Conservation (phyloP, 1,284 basidiomycete species). For the Fistulinella cinereoalba region DNA sequence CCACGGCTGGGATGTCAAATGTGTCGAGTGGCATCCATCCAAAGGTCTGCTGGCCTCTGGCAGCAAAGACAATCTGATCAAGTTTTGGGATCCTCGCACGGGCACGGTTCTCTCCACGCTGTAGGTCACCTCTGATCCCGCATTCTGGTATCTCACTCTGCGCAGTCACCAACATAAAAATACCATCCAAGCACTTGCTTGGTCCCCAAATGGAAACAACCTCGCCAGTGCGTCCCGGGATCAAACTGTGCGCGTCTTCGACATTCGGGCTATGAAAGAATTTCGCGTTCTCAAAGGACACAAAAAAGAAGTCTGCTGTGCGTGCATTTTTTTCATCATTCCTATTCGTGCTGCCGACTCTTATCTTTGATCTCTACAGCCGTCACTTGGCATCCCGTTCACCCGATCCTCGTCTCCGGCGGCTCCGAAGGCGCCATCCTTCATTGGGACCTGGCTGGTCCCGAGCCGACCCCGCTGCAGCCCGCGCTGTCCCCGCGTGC, state of each 20-base stretch:
- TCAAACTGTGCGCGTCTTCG: constrained; percentile 94
- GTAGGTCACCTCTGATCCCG: constrained; percentile 42
- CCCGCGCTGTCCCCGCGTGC: constrained; percentile 63
- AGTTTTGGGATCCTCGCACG: constrained; percentile 97
- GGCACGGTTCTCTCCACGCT: constrained; percentile 84
- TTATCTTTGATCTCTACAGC: constrained; percentile 46
- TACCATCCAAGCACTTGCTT: constrained; percentile 88
- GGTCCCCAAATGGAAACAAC: constrained; percentile 92
- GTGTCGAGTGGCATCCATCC: constrained; percentile 97
- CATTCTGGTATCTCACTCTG: not conserved
- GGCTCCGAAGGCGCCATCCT: constrained; percentile 91
- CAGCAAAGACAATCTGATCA: constrained; percentile 97
- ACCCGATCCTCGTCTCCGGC: constrained; percentile 89
- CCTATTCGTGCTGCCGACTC: not conserved
- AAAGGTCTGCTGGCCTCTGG: constrained; percentile 94
- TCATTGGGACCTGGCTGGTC: constrained; percentile 83
- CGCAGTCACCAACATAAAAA: constrained; percentile 94
- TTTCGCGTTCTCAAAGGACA: constrained; percentile 89
- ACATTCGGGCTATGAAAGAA: constrained; percentile 97
- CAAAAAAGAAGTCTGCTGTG: constrained; percentile 97
- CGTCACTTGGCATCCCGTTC: constrained; percentile 93
- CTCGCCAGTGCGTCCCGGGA: constrained; percentile 94
- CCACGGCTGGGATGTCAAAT: constrained; percentile 98
- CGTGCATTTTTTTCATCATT: constrained; percentile 32
- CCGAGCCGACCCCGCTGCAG: constrained; percentile 41